A percentile compares a stretch with the other conserved stretches of the same genome.
These are phyloP conservation scores for Serendipita sp. DNA, from an alignment of 768 basidiomycete species.

Conservation along the genomic window DNA sequence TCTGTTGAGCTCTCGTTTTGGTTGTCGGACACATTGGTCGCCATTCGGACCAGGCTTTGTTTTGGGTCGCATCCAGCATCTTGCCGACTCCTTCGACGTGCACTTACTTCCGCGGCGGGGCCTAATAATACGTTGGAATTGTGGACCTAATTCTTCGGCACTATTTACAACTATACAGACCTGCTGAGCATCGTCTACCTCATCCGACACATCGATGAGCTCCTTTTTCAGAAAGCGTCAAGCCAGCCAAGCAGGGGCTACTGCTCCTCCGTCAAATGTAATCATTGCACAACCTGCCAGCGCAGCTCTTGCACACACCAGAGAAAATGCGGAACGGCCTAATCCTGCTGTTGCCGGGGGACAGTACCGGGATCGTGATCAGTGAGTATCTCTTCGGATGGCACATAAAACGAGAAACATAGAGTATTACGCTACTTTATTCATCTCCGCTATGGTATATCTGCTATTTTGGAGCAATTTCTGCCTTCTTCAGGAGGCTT, in stretches of 20 bases:
- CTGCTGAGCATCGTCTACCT: background rate
- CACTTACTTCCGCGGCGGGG: too few relatives aligned
- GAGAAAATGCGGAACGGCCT: constrained; percentile 14
- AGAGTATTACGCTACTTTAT: background rate
- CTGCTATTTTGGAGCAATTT: background rate
- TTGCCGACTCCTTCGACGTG: background rate
- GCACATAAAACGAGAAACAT: background rate
- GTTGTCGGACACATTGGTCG: background rate
- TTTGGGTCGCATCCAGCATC: background rate
- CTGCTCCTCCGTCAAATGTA: constrained; percentile 20
- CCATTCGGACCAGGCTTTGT: background rate
- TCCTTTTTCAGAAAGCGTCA: constrained; percentile 3
- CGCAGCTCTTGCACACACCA: constrained; percentile 48
- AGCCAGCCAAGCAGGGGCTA: background rate
- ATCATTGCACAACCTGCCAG: constrained; percentile 47
- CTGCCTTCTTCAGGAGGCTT: background rate
- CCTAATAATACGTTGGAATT: constrained; percentile 3
- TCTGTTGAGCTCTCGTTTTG: background rate
- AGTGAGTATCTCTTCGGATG: background rate
- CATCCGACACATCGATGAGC: background rate
- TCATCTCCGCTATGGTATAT: background rate
- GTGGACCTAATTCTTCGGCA: background rate
- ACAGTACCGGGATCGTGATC: constrained; percentile 3
- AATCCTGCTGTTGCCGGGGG: background rate
- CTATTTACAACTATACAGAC: background rate